phyloP scores from a whole-genome alignment of 768 basidiomycete genomes.

The Nevesoporus exiguus region DNA sequence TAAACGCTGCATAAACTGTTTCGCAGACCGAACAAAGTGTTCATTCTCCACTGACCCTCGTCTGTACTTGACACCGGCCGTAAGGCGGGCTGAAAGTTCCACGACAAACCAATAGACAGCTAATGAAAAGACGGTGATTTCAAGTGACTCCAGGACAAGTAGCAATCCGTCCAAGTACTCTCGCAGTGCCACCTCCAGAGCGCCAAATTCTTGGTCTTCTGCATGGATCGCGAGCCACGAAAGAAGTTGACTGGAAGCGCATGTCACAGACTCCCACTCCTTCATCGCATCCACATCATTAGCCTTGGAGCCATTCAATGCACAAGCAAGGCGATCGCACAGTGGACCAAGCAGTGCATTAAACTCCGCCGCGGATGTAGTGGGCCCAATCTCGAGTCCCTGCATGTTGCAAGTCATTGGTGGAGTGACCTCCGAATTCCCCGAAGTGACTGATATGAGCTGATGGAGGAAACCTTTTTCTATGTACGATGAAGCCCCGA shows the following conservation, averaged over 20 bases:
- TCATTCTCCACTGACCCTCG: conserved; percentile 26
- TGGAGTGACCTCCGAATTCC: conserved; percentile 21
- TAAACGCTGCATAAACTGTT: conserved; percentile 48
- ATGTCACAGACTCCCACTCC: conserved; percentile 42
- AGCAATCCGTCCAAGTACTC: conserved; percentile 39
- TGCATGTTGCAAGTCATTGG: conserved; percentile 34
- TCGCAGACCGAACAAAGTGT: conserved; percentile 27
- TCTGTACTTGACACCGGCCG: conserved; percentile 24
- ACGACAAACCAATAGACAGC: conserved; percentile 61
- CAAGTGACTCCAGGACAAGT: conserved; percentile 36
- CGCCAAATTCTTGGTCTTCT: conserved; percentile 31
- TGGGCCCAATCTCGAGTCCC: conserved; percentile 43
- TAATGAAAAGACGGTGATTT: conserved; percentile 37
- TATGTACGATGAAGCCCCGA: conserved; percentile 51
- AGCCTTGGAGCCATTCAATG: conserved; percentile 33
- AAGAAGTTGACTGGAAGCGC: conserved; percentile 41
- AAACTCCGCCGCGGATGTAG: conserved; percentile 44
- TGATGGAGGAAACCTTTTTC: conserved; percentile 59
- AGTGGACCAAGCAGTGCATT: conserved; percentile 43
- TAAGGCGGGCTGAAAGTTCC: conserved; percentile 48
- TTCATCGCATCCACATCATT: conserved; percentile 21
- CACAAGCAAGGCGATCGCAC: conserved; percentile 42
- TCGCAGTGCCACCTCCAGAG: conserved; percentile 34
- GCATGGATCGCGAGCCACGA: conserved; percentile 42
- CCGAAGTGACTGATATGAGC: conserved; percentile 42